Base-by-base conservation (phyloP, 2,329 filamentous ascomycete species). In the Hymenoscyphus infarciens region DNA sequence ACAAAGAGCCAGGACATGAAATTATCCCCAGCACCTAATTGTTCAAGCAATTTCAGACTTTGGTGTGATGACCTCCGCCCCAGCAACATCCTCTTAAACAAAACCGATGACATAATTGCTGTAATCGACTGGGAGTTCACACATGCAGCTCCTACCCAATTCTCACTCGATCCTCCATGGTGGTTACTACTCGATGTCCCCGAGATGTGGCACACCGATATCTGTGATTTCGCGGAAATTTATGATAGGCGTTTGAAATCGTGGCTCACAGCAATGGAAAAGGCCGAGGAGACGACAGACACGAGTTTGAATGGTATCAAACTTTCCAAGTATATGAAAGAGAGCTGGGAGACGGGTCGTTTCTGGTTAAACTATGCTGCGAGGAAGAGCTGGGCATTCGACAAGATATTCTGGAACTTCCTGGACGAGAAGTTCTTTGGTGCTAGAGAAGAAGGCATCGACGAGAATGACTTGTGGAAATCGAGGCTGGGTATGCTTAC, bases 371-470 rank as follows among this genome's bases (percentile, higher is more conserved):
- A 68, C 58, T 76, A 75, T 25, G 75, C 71, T 1, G 72, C 71
- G 2, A 73, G 73, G 52, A 76, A 75, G 42, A 75, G 73, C 59
- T 77, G 73, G 72, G 73, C 70, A 0, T 75, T 78, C 64, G 76
- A 78, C 60, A 64, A 65, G 11, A 62, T 77, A 7, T 77, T 31
- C 61, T 77, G 75, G 75, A 73, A 67, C 54, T 74, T 53, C 64
- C 61, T 78, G 15, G 73, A 77, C 60, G 64, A 72, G 60, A 65
- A 61, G 1, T 75, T 72, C 57, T 77, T 75, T 58, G 75, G 74
- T 58, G 1, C 67, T 69, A 58, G 69, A 35, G 35, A 29, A 0
- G 31, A 29, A 25, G 61, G 16, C 2, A 15, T 69, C 15, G 1
- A 31, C 0, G 61, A 57, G 31, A 49, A 71, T 3, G 63, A 70